Base-by-base conservation (phyloP, 345 rosid genomes). In the Murraya paniculata region DNA sequence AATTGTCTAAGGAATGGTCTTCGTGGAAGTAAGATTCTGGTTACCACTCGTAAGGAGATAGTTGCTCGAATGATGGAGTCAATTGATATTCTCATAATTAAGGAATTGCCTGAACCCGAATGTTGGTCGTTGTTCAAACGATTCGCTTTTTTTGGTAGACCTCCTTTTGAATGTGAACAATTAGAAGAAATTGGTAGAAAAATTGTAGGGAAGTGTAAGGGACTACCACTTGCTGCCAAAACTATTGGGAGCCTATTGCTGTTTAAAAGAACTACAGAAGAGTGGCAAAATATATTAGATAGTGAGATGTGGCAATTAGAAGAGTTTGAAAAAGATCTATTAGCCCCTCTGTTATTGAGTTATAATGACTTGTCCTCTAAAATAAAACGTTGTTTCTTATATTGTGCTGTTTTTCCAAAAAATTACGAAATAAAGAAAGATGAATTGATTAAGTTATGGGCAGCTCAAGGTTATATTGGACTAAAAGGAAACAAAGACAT, bases 41-140 rank as follows among this genome's bases (percentile, higher is more conserved):
- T 69, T 45, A 69, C 58, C 7, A 45, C 73, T 14, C 73, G 73
- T 14, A 69, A 69, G 16, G 61, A 55, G 25, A 55, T 41, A 71
- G 41, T 71, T 71, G 62, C 74, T 0, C 2, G 9, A 4, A 31
- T 21, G 18, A 53, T 71, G 73, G 16, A 14, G 18, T 70, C 73
- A 28, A 8, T 21, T 1, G 58, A 50, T 28, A 19, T 70, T 21
- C 19, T 70, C 18, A 16, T 1, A 0, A 19, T 70, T 2, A 30
- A 30, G 1, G 1, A 4, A 41, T 18, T 70, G 8, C 0, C 60
- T 3, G 60, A 70, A 7, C 39, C 28, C 0, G 31, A n/a, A 22
- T 9, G n/a, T n/a, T n/a, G n/a, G n/a, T n/a, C n/a, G n/a, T n/a
- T n/a, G n/a, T n/a, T n/a, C n/a, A n/a, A n/a, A 28, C 48, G n/a